phyloP scores from a whole-genome alignment of 2,329 filamentous ascomycete species.

The Curvularia verruculosa region DNA sequence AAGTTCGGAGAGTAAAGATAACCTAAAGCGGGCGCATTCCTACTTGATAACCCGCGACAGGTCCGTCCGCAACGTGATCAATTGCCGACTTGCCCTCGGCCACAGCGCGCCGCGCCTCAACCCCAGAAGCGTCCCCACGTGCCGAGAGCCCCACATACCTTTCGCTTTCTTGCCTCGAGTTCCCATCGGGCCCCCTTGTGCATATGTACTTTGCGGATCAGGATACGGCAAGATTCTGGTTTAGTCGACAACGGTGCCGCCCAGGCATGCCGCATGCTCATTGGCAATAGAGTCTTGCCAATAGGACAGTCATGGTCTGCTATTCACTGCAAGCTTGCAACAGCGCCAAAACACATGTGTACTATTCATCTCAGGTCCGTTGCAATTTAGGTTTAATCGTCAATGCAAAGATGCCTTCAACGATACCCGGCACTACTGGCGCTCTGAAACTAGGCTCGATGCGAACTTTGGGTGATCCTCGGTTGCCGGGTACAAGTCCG shows the following conservation, averaged over 20 bases:
- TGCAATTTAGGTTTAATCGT: not conserved
- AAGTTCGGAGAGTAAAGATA: slow-evolving; percentile 1
- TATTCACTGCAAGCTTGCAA: not conserved
- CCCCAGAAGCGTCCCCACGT: slow-evolving; percentile 15
- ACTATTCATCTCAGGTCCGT: not conserved
- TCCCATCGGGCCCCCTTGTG: slow-evolving; percentile 1
- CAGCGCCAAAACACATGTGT: not conserved
- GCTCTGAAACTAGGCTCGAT: not conserved
- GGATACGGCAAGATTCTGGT: not conserved
- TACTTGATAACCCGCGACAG: slow-evolving; percentile 20
- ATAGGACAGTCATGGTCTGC: too few relatives aligned
- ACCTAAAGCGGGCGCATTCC: slow-evolving; percentile 8
- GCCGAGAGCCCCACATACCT: slow-evolving; percentile 25
- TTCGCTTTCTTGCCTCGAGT: not conserved
- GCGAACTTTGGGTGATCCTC: not conserved
- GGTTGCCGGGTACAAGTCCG: not conserved
- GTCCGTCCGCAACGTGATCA: slow-evolving; percentile 31
- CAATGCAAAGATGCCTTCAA: not conserved
- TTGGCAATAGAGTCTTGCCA: not conserved
- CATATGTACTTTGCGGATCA: too few relatives aligned
- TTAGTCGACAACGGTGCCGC: too few relatives aligned
- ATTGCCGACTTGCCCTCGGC: slow-evolving; percentile 37
- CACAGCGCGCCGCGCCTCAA: slow-evolving; percentile 16
- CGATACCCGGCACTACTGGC: not conserved
- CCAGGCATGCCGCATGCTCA: not conserved